Conservation (phyloP, 73 alveolate genomes). For the Paraurostyla sp. region DNA sequence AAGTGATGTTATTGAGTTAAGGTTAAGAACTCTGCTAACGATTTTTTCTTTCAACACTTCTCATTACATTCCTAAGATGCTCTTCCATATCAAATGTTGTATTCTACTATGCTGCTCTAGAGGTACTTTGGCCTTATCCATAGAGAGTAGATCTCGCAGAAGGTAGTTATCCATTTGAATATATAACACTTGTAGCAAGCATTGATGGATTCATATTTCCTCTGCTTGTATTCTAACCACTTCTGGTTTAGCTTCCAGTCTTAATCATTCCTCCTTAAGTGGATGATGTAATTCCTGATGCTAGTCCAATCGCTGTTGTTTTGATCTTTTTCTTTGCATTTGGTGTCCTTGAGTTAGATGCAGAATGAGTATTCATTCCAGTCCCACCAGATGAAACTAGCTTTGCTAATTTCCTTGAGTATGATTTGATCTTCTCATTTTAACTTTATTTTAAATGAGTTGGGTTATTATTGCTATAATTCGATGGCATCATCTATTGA, state of each 20-base stretch:
- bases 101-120: neutral
- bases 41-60: constrained; percentile 43
- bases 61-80: constrained; percentile 31
- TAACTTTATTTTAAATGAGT: neutral
- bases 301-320: constrained; percentile 17
- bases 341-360: constrained; percentile 44
- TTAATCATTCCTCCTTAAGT: neutral
- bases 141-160: neutral
- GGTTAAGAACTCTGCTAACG: too few species aligned
- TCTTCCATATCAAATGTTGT: constrained; percentile 47
- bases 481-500: constrained; percentile 35
- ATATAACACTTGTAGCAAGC: neutral
- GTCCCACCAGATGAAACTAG: constrained; percentile 40
- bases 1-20: neutral
- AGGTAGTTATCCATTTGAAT: neutral
- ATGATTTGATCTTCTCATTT: constrained; percentile 41
- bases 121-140: neutral
- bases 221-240: constrained; percentile 32
- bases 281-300: neutral
- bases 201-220: constrained; percentile 32
- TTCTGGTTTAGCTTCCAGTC: constrained; percentile 20
- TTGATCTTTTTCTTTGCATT: constrained; percentile 36
- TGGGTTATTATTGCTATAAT: neutral
- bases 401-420: constrained; percentile 44
- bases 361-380: constrained; percentile 9